These are phyloP conservation scores for Trichoderma afroharzianum DNA, from an alignment of 2,329 filamentous ascomycete genomes.

Conservation along the genomic window DNA sequence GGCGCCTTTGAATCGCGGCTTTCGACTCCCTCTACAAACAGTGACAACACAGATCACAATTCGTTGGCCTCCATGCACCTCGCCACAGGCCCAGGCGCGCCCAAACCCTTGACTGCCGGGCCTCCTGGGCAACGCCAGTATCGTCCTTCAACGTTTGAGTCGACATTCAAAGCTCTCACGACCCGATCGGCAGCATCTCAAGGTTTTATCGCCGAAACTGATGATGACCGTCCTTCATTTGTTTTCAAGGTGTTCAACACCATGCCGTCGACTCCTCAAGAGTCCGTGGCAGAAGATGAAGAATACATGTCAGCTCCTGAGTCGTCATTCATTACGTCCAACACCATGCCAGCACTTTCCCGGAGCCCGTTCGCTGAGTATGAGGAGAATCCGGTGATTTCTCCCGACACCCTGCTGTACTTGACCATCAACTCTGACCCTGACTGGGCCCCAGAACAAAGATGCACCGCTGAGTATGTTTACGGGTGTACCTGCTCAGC, in stretches of 20 bases:
- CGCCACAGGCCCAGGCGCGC: constrained; percentile 39
- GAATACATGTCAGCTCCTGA: constrained; percentile 35
- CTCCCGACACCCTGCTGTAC: background rate
- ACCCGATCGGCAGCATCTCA: constrained; percentile 20
- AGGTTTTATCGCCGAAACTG: background rate
- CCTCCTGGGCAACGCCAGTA: constrained; percentile 52
- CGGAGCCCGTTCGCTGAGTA: background rate
- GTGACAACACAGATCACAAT: constrained; percentile 18
- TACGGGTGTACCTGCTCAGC: too few relatives aligned
- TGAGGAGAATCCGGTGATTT: background rate
- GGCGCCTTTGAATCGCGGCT: background rate
- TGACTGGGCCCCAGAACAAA: background rate
- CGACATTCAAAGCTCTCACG: constrained; percentile 34
- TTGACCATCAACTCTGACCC: constrained; percentile 1
- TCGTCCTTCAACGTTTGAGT: constrained; percentile 42
- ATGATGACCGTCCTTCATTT: background rate
- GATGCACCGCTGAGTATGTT: background rate
- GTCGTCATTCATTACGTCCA: constrained; percentile 30
- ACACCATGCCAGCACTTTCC: constrained; percentile 21
- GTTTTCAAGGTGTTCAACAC: background rate
- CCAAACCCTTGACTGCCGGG: constrained; percentile 51
- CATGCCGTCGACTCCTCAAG: background rate
- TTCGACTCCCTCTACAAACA: constrained; percentile 19
- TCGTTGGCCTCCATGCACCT: constrained; percentile 24
- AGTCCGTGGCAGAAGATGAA: background rate